phyloP scores from a whole-genome alignment of 441 rosid species.

The Gossypium trilobum region DNA sequence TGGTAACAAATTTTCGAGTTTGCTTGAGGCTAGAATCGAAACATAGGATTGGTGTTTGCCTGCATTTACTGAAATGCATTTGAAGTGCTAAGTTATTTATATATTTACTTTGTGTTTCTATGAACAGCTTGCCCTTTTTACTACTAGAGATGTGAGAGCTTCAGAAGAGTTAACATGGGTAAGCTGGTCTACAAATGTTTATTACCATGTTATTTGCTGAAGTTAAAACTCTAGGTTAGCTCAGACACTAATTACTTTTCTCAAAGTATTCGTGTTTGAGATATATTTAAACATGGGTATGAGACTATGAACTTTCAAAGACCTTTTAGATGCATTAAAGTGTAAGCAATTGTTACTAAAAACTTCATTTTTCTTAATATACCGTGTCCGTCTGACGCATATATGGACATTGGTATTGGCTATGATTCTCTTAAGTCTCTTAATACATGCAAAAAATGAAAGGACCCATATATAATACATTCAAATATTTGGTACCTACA shows the following conservation, averaged over 20 bases:
- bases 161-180: conserved; percentile 86
- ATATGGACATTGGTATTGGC: neutral
- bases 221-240: neutral
- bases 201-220: neutral
- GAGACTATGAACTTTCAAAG: neutral
- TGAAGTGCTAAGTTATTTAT: neutral
- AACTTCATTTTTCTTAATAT: neutral
- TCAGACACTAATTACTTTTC: neutral
- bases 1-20: neutral
- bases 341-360: neutral
- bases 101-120: conserved; percentile 4
- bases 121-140: conserved; percentile 84
- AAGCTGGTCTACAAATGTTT: conserved; percentile 22
- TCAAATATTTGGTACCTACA: neutral
- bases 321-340: neutral
- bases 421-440: neutral
- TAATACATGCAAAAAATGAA: neutral
- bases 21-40: neutral
- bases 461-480: neutral
- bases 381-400: neutral
- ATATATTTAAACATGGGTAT: neutral
- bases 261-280: neutral
- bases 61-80: conserved; percentile 4
- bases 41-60: neutral
- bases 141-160: conserved; percentile 53